phyloP scores from a whole-genome alignment of 73 alveolate species.

The Stentor roeselii region DNA sequence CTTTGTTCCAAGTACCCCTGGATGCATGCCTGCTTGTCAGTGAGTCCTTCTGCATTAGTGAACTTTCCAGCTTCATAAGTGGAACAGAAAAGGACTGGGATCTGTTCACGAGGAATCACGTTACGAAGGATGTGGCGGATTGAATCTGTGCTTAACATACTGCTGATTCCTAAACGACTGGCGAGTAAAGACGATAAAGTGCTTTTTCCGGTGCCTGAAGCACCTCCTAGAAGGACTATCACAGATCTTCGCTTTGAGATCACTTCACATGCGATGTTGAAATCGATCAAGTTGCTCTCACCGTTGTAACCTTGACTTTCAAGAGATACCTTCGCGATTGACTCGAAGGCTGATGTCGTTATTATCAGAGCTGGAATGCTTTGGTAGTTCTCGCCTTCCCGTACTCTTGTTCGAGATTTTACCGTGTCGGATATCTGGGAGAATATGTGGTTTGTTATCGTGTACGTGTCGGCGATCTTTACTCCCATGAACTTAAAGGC shows the following conservation, averaged over 20 bases:
- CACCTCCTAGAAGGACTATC: slow-evolving; percentile 71
- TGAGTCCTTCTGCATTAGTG: slow-evolving; percentile 38
- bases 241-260: slow-evolving; percentile 41
- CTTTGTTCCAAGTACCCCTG: slow-evolving; percentile 69
- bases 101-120: slow-evolving; percentile 64
- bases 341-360: not conserved
- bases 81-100: slow-evolving; percentile 71
- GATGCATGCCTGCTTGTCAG: slow-evolving; percentile 59
- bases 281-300: slow-evolving; percentile 32
- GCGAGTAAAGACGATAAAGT: slow-evolving; percentile 75
- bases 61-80: slow-evolving; percentile 77
- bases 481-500: not conserved
- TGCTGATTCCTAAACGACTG: slow-evolving; percentile 65
- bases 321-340: not conserved
- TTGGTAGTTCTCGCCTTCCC: not conserved
- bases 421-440: not conserved
- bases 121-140: slow-evolving; percentile 79
- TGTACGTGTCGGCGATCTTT: not conserved
- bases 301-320: slow-evolving; percentile 16
- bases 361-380: not conserved
- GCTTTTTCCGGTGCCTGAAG: slow-evolving; percentile 88
- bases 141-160: slow-evolving; percentile 73
- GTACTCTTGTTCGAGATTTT: not conserved
- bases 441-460: not conserved
- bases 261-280: slow-evolving; percentile 39